Evolutionary conservation across 371 early-diverging fungal species (phyloP).

Genomic region (Encephalitozoon cuniculi): DNA sequence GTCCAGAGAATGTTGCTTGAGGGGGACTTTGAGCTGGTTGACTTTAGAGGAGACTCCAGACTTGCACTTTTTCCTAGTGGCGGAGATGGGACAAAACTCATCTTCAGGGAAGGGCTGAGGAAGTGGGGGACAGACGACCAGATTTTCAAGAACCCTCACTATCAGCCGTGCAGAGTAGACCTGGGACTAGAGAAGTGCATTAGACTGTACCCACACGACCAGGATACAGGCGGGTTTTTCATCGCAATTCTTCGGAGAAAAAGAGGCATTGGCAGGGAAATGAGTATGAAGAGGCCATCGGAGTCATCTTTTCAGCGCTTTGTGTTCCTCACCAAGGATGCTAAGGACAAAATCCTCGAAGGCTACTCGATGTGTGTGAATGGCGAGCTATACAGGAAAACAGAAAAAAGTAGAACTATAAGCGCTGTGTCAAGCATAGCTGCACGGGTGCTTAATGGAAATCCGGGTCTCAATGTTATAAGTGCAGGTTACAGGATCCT

Average conservation of each 20-base stretch:
- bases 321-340: background rate
- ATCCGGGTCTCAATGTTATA: slow-evolving; percentile 34
- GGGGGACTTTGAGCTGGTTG: slow-evolving; percentile 39
- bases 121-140: slow-evolving; percentile 53
- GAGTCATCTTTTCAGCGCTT: background rate
- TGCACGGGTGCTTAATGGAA: background rate
- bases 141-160: slow-evolving; percentile 62
- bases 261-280: background rate
- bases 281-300: background rate
- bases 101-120: slow-evolving; percentile 68
- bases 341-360: background rate
- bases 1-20: slow-evolving; percentile 40
- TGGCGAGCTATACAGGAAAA: background rate
- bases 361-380: background rate
- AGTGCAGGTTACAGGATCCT: slow-evolving; percentile 30
- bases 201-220: slow-evolving; percentile 82
- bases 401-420: background rate
- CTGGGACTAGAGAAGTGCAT: slow-evolving; percentile 71
- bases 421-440: background rate
- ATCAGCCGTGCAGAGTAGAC: slow-evolving; percentile 63
- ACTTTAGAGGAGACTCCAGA: slow-evolving; percentile 10
- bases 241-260: slow-evolving; percentile 84
- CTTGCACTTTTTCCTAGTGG: background rate
- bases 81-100: background rate
- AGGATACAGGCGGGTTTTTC: slow-evolving; percentile 98